A percentile compares a stretch with the other conserved stretches of the same genome.
phyloP scores from a whole-genome alignment of 805 yeast genomes.

The Brettanomyces naardenensis region DNA sequence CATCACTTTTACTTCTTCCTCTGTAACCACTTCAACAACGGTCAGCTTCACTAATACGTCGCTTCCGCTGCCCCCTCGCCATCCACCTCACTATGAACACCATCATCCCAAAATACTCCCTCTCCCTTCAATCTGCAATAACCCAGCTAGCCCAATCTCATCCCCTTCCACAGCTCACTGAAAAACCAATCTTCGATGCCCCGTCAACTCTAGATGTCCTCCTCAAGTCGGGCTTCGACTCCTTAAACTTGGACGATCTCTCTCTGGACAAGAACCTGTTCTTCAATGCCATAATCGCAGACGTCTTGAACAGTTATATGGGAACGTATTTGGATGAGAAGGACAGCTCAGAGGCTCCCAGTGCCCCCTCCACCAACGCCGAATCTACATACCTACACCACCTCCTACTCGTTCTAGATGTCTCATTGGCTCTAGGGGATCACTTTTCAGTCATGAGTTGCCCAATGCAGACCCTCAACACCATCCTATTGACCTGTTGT shows the following conservation, averaged over 20 bases:
- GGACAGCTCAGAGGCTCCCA: not conserved
- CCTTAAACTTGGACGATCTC: not conserved
- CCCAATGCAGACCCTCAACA: conserved; percentile 22
- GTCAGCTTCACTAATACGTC: too few relatives aligned
- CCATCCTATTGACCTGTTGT: conserved; percentile 15
- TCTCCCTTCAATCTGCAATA: too few relatives aligned
- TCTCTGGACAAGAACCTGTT: not conserved
- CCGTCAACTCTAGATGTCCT: not conserved
- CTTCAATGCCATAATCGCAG: not conserved
- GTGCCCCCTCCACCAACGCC: too few relatives aligned
- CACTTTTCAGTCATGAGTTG: conserved; percentile 8
- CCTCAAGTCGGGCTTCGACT: not conserved
- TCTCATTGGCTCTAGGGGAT: conserved; percentile 13
- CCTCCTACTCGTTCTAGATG: conserved; percentile 16
- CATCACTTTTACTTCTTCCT: too few relatives aligned
- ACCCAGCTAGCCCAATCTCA: too few relatives aligned
- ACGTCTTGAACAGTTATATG: not conserved
- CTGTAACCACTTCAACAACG: too few relatives aligned
- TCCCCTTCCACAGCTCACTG: not conserved
- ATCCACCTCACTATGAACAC: too few relatives aligned
- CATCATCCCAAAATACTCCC: too few relatives aligned
- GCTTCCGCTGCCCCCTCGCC: too few relatives aligned
- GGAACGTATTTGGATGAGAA: not conserved
- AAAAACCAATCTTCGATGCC: not conserved
- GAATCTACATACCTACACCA: too few relatives aligned